Evolutionary conservation across 441 rosid species (phyloP), one percentile per base, ranked within the genome.

Genomic region (Gossypium lobatum): DNA sequence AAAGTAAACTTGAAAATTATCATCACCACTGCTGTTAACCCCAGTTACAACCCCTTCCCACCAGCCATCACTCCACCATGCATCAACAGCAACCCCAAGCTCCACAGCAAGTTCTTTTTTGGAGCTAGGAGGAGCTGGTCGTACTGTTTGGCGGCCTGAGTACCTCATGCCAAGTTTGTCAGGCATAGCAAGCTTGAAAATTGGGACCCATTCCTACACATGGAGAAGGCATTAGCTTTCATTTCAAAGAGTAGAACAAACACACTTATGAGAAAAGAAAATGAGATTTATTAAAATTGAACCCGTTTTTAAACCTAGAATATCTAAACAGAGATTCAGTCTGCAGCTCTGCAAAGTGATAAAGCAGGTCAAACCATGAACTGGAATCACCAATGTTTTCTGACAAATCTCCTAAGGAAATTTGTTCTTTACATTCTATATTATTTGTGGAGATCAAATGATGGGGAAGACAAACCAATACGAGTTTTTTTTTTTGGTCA

Each of bases 61-160:
- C 99, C 98, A 95, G 74, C 99, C 99, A 90, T 95, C 99, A 62
- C 95, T 90, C 98, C 98, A 95, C 98, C 99, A 93, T 18, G 90
- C 96, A 87, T 95, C 99, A 64, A 93, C 94, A 58, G 99, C 90
- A 71, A 80, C 70, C 64, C 98, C 97, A 62, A 91, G 69, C 70
- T 71, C 83, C 68, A 79, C 77, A 73, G 79, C 75, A 71, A 73
- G 57, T 17, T 83, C 81, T 58, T 67, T 45, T 79, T 59, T 80
- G 71, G 77, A 78, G 71, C 75, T 76, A 67, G 86, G 83, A 54
- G 95, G 91, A 37, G 81, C 71, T 34, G 99, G 97, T 65, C 96
- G 90, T 75, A 88, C 77, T 62, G 92, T 90, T 71, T 82, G 86
- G 73, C 99, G 96, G 72, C 86, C 87, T 46, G 88, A 75, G 70